Evolutionary conservation across 495 filamentous ascomycete genomes (phyloP).

Genomic region (Melanomma pulvis-pyrius): DNA sequence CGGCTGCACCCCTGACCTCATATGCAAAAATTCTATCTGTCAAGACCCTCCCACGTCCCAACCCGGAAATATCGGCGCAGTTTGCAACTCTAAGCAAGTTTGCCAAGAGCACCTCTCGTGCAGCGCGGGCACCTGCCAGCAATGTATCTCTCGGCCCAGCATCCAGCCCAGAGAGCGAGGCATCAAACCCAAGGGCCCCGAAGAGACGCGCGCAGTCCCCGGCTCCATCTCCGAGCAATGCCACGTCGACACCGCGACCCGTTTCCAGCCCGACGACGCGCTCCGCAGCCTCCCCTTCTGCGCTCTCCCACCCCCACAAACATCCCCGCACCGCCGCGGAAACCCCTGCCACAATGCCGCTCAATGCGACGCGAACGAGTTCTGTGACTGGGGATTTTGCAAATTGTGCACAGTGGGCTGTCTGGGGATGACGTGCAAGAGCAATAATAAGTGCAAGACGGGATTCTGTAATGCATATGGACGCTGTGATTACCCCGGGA

Average conservation of each 20-base stretch:
- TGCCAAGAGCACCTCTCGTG: conserved; percentile 31
- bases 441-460: conserved; percentile 29
- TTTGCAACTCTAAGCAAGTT: conserved; percentile 16
- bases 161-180: conserved; percentile 8
- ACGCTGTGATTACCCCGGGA: conserved; percentile 30
- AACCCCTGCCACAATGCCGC: conserved; percentile 26
- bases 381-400: conserved; percentile 32
- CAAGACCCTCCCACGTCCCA: not conserved
- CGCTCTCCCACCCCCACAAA: not conserved
- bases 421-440: conserved; percentile 27
- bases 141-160: conserved; percentile 12
- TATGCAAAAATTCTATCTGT: conserved; percentile 37
- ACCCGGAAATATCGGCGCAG: conserved; percentile 19
- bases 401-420: conserved; percentile 28
- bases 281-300: conserved; percentile 13
- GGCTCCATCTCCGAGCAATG: conserved; percentile 6
- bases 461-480: conserved; percentile 32
- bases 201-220: not conserved
- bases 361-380: conserved; percentile 30
- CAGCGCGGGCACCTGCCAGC: conserved; percentile 9
- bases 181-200: not conserved
- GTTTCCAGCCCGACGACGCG: not conserved
- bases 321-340: not conserved
- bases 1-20: conserved; percentile 24
- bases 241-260: not conserved